A percentile compares a stretch with the other conserved stretches of the same genome.
Evolutionary conservation across 2,329 filamentous ascomycete genomes (phyloP).

Genomic region (Arthrocladium fulminans): DNA sequence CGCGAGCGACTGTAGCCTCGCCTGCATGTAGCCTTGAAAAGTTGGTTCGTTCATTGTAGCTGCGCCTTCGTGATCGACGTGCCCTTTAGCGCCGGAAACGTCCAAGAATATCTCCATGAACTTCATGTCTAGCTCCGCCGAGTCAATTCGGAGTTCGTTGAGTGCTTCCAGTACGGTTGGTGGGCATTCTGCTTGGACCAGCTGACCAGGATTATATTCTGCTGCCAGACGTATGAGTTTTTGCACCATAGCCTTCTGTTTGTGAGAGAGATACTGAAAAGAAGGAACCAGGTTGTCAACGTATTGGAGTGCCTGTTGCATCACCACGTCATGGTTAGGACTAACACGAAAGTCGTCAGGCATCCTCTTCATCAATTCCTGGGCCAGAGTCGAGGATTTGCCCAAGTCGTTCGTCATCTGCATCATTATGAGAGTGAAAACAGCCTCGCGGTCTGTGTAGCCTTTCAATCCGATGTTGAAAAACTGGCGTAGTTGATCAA

Average conservation of each 20-base stretch:
- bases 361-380: conserved; percentile 20
- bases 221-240: conserved; percentile 26
- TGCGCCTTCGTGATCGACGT: conserved; percentile 25
- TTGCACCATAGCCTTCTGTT: conserved; percentile 19
- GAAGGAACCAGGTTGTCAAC: conserved; percentile 19
- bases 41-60: conserved; percentile 24
- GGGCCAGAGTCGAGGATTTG: conserved; percentile 25
- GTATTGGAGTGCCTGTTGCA: conserved; percentile 20
- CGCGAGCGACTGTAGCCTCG: neutral
- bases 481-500: conserved; percentile 22
- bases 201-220: conserved; percentile 29
- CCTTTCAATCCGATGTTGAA: conserved; percentile 15
- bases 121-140: conserved; percentile 24
- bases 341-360: neutral
- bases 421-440: conserved; percentile 25
- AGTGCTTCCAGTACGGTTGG: conserved; percentile 23
- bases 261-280: conserved; percentile 17
- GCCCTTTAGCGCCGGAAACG: conserved; percentile 28
- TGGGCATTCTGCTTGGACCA: conserved; percentile 29
- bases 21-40: neutral
- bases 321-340: conserved; percentile 25
- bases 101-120: conserved; percentile 30
- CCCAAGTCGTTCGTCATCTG: conserved; percentile 30
- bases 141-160: conserved; percentile 12
- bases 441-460: conserved; percentile 11